phyloP scores from a whole-genome alignment of 805 yeast species.

The Jamesozyma hellenica region DNA sequence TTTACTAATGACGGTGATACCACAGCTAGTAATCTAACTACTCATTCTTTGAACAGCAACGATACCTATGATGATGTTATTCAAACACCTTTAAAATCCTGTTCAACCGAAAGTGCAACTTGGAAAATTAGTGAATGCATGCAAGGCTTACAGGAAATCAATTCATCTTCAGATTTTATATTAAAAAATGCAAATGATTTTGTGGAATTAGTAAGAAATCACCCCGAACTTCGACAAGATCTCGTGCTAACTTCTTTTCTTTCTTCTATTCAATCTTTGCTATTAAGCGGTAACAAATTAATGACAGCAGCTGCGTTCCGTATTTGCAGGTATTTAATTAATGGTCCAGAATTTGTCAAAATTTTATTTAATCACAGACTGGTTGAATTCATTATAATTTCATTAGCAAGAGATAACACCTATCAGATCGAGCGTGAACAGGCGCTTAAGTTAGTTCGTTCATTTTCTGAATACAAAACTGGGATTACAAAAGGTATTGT shows the following conservation, averaged over 20 bases:
- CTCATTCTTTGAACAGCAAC: neutral
- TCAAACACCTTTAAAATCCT: neutral
- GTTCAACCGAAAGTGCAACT: constrained; percentile 24
- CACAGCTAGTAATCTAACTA: neutral
- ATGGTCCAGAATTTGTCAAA: constrained; percentile 44
- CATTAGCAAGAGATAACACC: constrained; percentile 50
- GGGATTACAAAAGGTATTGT: constrained; percentile 63
- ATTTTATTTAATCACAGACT: constrained; percentile 44
- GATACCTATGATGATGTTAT: neutral
- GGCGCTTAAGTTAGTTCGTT: constrained; percentile 61
- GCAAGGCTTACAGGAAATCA: constrained; percentile 27
- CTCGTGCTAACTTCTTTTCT: constrained; percentile 50
- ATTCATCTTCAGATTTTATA: constrained; percentile 17
- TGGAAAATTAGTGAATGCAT: constrained; percentile 30
- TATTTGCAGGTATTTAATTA: constrained; percentile 54
- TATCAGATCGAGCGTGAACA: constrained; percentile 60
- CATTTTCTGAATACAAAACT: constrained; percentile 42
- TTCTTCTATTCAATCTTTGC: constrained; percentile 47
- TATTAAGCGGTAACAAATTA: constrained; percentile 47
- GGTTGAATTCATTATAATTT: constrained; percentile 52
- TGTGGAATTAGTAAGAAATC: constrained; percentile 42
- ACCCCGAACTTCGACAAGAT: constrained; percentile 56
- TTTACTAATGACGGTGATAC: neutral
- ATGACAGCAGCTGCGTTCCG: constrained; percentile 71
- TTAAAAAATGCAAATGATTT: constrained; percentile 57